phyloP scores from a whole-genome alignment of 257 asterid species.

The Lantana camara region DNA sequence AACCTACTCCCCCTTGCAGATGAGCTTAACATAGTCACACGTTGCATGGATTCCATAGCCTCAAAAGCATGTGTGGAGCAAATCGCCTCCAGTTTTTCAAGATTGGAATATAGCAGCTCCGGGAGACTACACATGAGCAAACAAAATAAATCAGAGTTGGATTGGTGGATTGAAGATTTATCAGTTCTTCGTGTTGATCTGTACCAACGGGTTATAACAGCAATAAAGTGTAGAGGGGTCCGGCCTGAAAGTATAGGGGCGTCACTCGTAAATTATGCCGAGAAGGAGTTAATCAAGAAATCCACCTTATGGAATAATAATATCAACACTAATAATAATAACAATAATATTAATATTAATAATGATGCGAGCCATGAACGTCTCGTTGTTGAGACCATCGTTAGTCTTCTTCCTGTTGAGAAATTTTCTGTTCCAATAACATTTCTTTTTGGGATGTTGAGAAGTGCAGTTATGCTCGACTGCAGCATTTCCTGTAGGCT shows the following conservation, averaged over 20 bases:
- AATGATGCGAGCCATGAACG: slow-evolving; percentile 48
- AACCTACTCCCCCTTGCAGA: slow-evolving; percentile 91
- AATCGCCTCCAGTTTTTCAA: slow-evolving; percentile 93
- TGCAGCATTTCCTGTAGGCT: slow-evolving; percentile 71
- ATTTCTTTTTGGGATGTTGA: slow-evolving; percentile 75
- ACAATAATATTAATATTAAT: slow-evolving; percentile 25
- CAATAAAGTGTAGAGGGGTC: slow-evolving; percentile 91
- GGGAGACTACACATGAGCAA: slow-evolving; percentile 95
- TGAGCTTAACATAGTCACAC: slow-evolving; percentile 59
- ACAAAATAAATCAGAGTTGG: slow-evolving; percentile 63
- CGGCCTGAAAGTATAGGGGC: slow-evolving; percentile 94
- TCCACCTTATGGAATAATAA: slow-evolving; percentile 62
- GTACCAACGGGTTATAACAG: slow-evolving; percentile 75
- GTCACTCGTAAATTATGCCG: slow-evolving; percentile 79
- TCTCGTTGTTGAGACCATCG: slow-evolving; percentile 80
- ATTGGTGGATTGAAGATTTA: slow-evolving; percentile 97
- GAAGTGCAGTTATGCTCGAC: slow-evolving; percentile 83
- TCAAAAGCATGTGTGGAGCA: slow-evolving; percentile 96
- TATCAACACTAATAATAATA: slow-evolving; percentile 36
- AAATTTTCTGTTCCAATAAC: slow-evolving; percentile 74
- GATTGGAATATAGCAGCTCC: slow-evolving; percentile 90
- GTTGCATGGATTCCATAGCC: slow-evolving; percentile 86
- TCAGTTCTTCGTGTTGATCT: slow-evolving; percentile 73
- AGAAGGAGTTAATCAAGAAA: slow-evolving; percentile 74
- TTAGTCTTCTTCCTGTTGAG: slow-evolving; percentile 88